Evolutionary conservation across 768 basidiomycete species (phyloP).

Genomic region (Termitomyces sp.): DNA sequence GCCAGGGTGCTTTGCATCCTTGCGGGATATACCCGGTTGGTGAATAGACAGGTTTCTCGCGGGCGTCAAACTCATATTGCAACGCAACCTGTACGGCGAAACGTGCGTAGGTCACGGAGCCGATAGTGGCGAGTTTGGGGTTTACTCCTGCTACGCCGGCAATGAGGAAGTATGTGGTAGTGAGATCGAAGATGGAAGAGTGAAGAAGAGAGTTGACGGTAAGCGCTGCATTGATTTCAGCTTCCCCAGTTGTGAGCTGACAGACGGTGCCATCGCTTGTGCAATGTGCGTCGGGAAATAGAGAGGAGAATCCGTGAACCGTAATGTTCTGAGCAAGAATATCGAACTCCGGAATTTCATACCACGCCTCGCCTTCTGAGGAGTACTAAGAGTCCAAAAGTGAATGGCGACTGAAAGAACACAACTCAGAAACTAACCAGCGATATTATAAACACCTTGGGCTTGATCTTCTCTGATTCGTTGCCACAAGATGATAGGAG

Average conservation of each 20-base stretch:
- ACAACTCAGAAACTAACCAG: constrained; percentile 2
- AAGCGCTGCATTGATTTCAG: constrained; percentile 17
- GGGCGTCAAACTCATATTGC: constrained; percentile 16
- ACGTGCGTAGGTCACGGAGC: constrained; percentile 15
- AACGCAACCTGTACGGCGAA: constrained; percentile 16
- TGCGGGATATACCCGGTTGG: constrained; percentile 17
- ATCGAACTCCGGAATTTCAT: constrained; percentile 9
- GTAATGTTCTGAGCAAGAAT: constrained; percentile 13
- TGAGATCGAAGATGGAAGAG: constrained; percentile 12
- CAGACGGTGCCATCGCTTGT: constrained; percentile 9
- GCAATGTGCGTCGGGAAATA: constrained; percentile 14
- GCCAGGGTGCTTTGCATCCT: constrained; percentile 8
- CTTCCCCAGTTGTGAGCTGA: constrained; percentile 13
- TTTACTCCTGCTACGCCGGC: constrained; percentile 15
- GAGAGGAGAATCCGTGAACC: constrained; percentile 5
- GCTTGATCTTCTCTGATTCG: constrained; percentile 4
- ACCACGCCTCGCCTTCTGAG: constrained; percentile 11
- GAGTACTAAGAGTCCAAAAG: constrained; percentile 6
- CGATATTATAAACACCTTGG: constrained; percentile 14
- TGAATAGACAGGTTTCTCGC: constrained; percentile 14
- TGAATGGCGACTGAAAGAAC: not conserved
- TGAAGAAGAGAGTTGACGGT: constrained; percentile 10
- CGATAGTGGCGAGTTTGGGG: constrained; percentile 15
- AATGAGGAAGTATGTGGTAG: constrained; percentile 14
- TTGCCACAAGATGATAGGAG: not conserved